Conservation (phyloP, 192 early-diverging fungal species). For the Spizellomyces sp. region DNA sequence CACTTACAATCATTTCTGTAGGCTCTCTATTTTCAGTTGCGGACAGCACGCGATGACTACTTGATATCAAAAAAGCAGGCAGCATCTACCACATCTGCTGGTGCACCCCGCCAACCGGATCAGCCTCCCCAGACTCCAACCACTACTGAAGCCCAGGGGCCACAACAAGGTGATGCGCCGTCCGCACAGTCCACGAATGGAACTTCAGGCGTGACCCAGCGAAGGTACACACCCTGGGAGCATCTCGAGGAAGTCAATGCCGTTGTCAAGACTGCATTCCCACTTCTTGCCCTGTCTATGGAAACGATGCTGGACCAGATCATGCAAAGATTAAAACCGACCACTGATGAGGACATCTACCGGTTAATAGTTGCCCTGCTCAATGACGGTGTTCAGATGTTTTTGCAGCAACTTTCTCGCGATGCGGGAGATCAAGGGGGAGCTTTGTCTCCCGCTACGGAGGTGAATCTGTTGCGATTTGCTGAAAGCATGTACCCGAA, state of each 20-base stretch:
- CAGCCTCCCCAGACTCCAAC: constrained; percentile 1
- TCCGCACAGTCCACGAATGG: not conserved
- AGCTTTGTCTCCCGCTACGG: constrained; percentile 66
- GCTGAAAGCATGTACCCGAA: constrained; percentile 84
- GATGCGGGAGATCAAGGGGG: constrained; percentile 63
- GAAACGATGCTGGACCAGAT: constrained; percentile 99
- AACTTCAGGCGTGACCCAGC: not conserved
- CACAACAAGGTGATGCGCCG: constrained; percentile 3
- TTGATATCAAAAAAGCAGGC: constrained; percentile 62
- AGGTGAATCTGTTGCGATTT: constrained; percentile 83
- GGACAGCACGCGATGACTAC: constrained; percentile 91
- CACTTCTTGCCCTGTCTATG: constrained; percentile 92
- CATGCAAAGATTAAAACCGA: constrained; percentile 88
- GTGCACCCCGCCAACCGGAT: constrained; percentile 1
- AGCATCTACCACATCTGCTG: constrained; percentile 1
- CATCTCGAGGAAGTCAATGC: constrained; percentile 94
- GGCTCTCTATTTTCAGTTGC: constrained; percentile 92
- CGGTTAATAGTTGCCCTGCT: constrained; percentile 89
- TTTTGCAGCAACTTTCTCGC: constrained; percentile 67
- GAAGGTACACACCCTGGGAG: constrained; percentile 66
- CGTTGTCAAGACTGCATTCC: constrained; percentile 91
- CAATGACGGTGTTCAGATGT: constrained; percentile 83
- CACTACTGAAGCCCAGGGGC: not conserved
- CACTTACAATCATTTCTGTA: constrained; percentile 32
- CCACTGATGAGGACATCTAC: constrained; percentile 97